Percentiles rank a stretch among this genome's conserved stretches.
Evolutionary conservation across 2,329 filamentous ascomycete species (phyloP).

Genomic region (Botryotinia globosa): DNA sequence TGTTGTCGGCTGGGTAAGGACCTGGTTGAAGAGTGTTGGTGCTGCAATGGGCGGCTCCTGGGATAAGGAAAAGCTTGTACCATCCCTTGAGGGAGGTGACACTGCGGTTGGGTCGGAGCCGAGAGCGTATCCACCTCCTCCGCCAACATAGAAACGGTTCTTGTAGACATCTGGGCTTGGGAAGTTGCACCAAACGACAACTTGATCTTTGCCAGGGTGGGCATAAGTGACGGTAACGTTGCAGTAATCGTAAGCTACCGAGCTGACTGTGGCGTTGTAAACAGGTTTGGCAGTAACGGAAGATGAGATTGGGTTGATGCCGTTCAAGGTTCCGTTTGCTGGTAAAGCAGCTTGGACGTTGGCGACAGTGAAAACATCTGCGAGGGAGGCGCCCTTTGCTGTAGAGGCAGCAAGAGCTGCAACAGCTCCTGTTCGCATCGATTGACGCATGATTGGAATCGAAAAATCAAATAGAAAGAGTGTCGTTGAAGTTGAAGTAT

Average conservation of each 20-base stretch:
- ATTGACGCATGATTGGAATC: background rate
- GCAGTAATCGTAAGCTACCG: slow-evolving; percentile 43
- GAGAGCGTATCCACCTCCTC: slow-evolving; percentile 48
- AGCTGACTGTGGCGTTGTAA: slow-evolving; percentile 37
- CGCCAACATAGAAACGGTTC: slow-evolving; percentile 47
- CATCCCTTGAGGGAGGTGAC: slow-evolving; percentile 47
- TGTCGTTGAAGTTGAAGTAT: background rate
- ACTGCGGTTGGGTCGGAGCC: slow-evolving; percentile 38
- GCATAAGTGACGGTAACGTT: slow-evolving; percentile 48
- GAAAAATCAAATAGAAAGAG: background rate
- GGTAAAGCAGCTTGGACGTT: slow-evolving; percentile 7
- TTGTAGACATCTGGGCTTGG: slow-evolving; percentile 45
- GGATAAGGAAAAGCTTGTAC: slow-evolving; percentile 54
- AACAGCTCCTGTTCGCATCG: background rate
- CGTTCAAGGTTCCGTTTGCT: slow-evolving; percentile 13
- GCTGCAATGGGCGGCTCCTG: slow-evolving; percentile 52
- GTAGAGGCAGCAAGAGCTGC: slow-evolving; percentile 25
- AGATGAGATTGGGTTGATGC: slow-evolving; percentile 34
- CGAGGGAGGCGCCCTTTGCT: background rate
- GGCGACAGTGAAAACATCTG: background rate
- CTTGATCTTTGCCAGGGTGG: slow-evolving; percentile 43
- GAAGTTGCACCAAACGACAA: slow-evolving; percentile 44
- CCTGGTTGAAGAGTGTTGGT: slow-evolving; percentile 45
- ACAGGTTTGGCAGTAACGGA: slow-evolving; percentile 42
- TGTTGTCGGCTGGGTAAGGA: slow-evolving; percentile 52